A percentile compares a stretch with the other conserved stretches of the same genome.
Conservation (phyloP, 306 rosid genomes). For the Pachyrhizus erosus region DNA sequence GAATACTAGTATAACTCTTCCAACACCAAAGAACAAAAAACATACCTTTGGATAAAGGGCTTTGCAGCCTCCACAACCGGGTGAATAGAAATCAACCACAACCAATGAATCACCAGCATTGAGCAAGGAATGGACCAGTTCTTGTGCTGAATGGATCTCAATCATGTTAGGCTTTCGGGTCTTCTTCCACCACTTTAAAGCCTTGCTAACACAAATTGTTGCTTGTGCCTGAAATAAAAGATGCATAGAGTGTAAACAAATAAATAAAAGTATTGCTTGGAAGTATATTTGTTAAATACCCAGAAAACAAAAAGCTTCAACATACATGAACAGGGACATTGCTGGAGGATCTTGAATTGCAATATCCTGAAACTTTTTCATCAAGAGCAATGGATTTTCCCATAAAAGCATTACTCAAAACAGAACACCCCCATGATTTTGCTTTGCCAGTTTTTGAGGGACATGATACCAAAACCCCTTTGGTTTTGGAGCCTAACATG, state of each 20-base stretch:
- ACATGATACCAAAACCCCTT: conserved; percentile 42
- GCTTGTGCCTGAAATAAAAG: conserved; percentile 62
- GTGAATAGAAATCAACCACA: conserved; percentile 79
- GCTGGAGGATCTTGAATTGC: conserved; percentile 43
- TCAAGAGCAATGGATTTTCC: conserved; percentile 50
- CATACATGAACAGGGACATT: conserved; percentile 57
- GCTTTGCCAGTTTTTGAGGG: conserved; percentile 29
- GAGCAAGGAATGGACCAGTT: conserved; percentile 63
- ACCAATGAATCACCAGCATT: conserved; percentile 83
- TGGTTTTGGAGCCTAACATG: conserved; percentile 46
- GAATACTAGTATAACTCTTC: neutral
- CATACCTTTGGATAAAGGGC: conserved; percentile 85
- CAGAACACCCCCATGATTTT: conserved; percentile 45
- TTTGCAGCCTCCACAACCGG: conserved; percentile 96
- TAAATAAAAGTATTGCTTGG: neutral
- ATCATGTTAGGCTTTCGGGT: conserved; percentile 68
- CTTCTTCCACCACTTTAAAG: conserved; percentile 85
- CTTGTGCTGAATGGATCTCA: conserved; percentile 76
- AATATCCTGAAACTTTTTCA: conserved; percentile 40
- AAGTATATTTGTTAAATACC: conserved; percentile 5
- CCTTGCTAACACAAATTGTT: conserved; percentile 60
- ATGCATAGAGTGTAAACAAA: neutral
- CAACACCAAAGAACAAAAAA: neutral
- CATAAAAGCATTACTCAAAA: conserved; percentile 47
- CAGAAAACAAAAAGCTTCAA: conserved; percentile 8